These are phyloP conservation scores for Acanthamoeba triangularis DNA, from an alignment of 208 protist species.

Conservation along the genomic window DNA sequence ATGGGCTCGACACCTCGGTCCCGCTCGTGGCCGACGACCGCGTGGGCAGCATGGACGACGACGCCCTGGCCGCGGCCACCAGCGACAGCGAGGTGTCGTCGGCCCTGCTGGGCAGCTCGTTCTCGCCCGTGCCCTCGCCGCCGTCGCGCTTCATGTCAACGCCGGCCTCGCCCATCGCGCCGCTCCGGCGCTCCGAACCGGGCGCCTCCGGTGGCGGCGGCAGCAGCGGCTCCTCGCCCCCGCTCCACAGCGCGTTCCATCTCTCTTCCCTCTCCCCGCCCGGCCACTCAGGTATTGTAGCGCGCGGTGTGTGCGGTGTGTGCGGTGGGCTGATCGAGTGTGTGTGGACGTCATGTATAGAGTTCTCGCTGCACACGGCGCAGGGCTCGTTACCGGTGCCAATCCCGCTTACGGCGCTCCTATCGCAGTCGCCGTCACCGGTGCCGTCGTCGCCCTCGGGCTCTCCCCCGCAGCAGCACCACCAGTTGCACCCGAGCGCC, in stretches of 20 bases:
- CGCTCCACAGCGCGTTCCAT: no score
- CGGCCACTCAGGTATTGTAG: no score
- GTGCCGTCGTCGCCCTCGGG: background rate
- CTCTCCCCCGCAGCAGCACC: background rate
- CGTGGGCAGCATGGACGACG: background rate
- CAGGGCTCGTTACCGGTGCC: background rate
- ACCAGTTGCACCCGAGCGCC: no score
- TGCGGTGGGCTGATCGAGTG: no score
- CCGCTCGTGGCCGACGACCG: background rate
- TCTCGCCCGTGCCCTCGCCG: slow-evolving; percentile 12
- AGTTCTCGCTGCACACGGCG: background rate
- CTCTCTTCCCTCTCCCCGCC: no score
- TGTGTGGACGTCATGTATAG: background rate
- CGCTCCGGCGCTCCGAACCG: background rate
- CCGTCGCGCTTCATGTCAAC: background rate
- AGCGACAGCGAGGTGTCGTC: background rate
- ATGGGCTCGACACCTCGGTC: background rate
- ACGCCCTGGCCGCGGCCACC: background rate
- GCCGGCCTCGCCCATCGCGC: background rate
- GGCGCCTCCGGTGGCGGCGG: no score
- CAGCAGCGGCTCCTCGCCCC: no score
- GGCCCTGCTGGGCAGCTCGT: background rate
- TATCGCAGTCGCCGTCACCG: background rate
- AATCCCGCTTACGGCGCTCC: background rate
- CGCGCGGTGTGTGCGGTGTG: no score